A percentile compares a stretch with the other conserved stretches of the same genome.
phyloP scores from a whole-genome alignment of 1,284 basidiomycete genomes.

The Malassezia globosa region DNA sequence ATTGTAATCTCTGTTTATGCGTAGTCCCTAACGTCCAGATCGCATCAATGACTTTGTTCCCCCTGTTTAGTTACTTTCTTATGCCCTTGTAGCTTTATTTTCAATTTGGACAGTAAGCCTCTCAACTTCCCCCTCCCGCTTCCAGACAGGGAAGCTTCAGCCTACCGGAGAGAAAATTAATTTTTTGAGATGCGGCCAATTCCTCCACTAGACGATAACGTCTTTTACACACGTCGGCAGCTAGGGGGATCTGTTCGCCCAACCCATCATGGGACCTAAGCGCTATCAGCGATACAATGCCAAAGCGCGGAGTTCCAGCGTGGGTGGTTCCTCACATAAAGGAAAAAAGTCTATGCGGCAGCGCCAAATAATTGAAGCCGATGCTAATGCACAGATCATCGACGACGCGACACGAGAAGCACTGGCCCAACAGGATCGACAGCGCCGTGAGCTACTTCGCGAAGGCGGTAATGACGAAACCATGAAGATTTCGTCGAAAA shows the following conservation, averaged over 20 bases:
- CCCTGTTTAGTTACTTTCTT: conserved; percentile 6
- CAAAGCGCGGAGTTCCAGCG: conserved; percentile 37
- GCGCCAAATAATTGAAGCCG: conserved; percentile 20
- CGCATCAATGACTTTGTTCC: conserved; percentile 25
- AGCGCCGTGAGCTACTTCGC: conserved; percentile 22
- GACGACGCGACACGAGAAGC: conserved; percentile 22
- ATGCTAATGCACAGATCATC: conserved; percentile 37
- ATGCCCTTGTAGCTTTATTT: conserved; percentile 1
- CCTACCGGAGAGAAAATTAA: no score
- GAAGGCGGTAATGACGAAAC: conserved; percentile 25
- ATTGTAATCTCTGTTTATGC: background rate
- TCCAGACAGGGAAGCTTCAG: no score
- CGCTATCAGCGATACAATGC: conserved; percentile 40
- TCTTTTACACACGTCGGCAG: no score
- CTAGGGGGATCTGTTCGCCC: no score
- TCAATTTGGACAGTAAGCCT: no score
- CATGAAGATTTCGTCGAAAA: conserved; percentile 40
- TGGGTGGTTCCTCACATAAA: conserved; percentile 43
- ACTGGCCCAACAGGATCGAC: conserved; percentile 24
- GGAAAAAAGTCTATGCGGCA: conserved; percentile 28
- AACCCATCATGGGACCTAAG: conserved; percentile 13
- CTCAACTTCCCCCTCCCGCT: no score
- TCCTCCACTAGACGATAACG: no score
- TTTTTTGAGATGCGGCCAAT: no score
- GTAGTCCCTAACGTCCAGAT: conserved; percentile 2